Conservation (phyloP, 306 rosid species). For the Gillenia trifoliata region DNA sequence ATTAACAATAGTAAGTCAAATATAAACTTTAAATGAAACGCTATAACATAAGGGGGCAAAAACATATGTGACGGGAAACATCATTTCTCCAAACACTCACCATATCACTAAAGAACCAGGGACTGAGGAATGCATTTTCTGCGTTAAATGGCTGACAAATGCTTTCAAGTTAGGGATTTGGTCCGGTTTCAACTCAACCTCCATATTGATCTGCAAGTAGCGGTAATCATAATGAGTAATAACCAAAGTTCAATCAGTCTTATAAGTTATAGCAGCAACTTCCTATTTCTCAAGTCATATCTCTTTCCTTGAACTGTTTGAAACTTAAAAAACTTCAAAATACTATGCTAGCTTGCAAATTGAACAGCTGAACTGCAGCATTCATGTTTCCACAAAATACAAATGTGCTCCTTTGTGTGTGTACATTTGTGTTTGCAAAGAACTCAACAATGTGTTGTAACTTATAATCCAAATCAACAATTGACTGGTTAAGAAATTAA, state of each 20-base stretch:
- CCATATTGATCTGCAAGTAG: conserved; percentile 78
- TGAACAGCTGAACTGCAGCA: background rate
- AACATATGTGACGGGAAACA: background rate
- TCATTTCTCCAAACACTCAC: conserved; percentile 37
- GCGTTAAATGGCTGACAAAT: conserved; percentile 70
- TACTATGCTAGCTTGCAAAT: background rate
- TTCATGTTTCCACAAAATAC: background rate
- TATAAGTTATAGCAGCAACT: background rate
- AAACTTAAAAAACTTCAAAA: background rate
- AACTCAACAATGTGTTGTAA: background rate
- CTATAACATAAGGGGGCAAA: background rate
- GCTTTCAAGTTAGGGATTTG: conserved; percentile 63
- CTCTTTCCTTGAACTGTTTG: background rate
- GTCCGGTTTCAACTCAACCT: conserved; percentile 45
- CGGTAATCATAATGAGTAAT: conserved; percentile 9
- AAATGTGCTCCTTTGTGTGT: background rate
- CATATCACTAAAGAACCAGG: conserved; percentile 88
- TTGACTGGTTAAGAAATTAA: conserved; percentile 7
- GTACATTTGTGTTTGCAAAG: background rate
- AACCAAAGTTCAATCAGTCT: background rate
- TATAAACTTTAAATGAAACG: conserved; percentile 19
- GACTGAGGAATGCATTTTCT: conserved; percentile 61
- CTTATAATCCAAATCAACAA: background rate
- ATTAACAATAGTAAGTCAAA: conserved; percentile 23
- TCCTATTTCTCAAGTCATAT: background rate